Percentiles rank a stretch among this genome's conserved stretches.
phyloP scores from a whole-genome alignment of 208 protist species.

The Endotrypanum monterogeii region DNA sequence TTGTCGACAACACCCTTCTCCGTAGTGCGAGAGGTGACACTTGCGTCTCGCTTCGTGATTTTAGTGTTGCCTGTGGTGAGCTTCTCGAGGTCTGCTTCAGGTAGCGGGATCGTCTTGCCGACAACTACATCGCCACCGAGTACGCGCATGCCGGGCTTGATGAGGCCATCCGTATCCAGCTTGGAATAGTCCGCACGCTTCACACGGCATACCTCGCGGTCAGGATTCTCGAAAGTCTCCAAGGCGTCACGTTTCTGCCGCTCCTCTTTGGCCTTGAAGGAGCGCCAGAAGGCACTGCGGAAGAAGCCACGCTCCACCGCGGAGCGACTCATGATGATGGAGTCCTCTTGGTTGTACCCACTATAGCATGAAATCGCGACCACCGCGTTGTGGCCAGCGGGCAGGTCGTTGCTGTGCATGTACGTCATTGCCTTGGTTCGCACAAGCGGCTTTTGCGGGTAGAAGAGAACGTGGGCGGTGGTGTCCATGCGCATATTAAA shows the following conservation, averaged over 20 bases:
- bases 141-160: conserved; percentile 84
- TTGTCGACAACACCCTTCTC: conserved; percentile 96
- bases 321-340: conserved; percentile 97
- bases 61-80: conserved; percentile 64
- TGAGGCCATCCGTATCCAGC: conserved; percentile 96
- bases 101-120: conserved; percentile 88
- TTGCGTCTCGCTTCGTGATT: conserved; percentile 84
- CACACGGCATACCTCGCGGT: conserved; percentile 74
- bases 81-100: conserved; percentile 57
- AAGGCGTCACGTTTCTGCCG: conserved; percentile 52
- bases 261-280: conserved; percentile 85
- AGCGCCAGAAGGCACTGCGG: conserved; percentile 94
- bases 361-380: conserved; percentile 99
- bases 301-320: conserved; percentile 98
- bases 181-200: conserved; percentile 95
- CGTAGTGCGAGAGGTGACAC: conserved; percentile 75
- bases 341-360: conserved; percentile 99
- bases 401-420: conserved; percentile 95
- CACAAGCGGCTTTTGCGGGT: conserved; percentile 98
- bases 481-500: conserved; percentile 98
- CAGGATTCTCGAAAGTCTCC: conserved; percentile 95
- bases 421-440: conserved; percentile 97
- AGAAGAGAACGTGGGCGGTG: conserved; percentile 97
- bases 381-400: conserved; percentile 99
- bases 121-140: conserved; percentile 92